Evolutionary conservation across 352 stramenopile species (phyloP).

Genomic region (Phytophthora colocasiae): DNA sequence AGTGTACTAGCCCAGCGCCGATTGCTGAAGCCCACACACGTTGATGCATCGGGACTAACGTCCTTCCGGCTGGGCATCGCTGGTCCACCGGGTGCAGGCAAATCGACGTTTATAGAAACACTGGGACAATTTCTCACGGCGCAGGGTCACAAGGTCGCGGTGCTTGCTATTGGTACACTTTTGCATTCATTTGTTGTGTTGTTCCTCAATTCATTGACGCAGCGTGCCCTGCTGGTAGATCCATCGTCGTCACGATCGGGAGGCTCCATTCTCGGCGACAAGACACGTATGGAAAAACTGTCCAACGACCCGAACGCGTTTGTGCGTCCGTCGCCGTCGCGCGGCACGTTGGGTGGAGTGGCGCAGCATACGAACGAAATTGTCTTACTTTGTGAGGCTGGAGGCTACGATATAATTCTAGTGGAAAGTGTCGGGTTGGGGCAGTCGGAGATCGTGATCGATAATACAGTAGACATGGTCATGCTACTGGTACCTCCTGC

Average conservation of each 20-base stretch:
- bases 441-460: constrained; percentile 97
- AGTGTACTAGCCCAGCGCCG: constrained; percentile 73
- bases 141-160: constrained; percentile 89
- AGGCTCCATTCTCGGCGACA: constrained; percentile 98
- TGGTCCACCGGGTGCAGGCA: constrained; percentile 95
- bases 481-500: constrained; percentile 95
- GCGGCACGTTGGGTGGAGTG: constrained; percentile 81
- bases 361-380: constrained; percentile 91
- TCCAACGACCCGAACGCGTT: constrained; percentile 93
- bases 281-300: constrained; percentile 97
- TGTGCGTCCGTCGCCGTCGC: constrained; percentile 92
- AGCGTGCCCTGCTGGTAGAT: constrained; percentile 59
- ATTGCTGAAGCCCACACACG: constrained; percentile 38
- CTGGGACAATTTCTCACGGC: constrained; percentile 91
- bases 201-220: neutral
- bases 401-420: constrained; percentile 95
- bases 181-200: neutral
- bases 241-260: constrained; percentile 95
- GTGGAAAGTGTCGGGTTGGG: constrained; percentile 98
- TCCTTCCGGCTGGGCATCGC: constrained; percentile 93
- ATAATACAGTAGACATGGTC: constrained; percentile 97
- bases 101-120: constrained; percentile 98
- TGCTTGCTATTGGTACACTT: constrained; percentile 90
- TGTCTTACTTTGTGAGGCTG: constrained; percentile 94
- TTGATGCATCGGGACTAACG: constrained; percentile 34